phyloP scores from a whole-genome alignment of 148 eudicot genomes.

The Rhododendron williamsianum region DNA sequence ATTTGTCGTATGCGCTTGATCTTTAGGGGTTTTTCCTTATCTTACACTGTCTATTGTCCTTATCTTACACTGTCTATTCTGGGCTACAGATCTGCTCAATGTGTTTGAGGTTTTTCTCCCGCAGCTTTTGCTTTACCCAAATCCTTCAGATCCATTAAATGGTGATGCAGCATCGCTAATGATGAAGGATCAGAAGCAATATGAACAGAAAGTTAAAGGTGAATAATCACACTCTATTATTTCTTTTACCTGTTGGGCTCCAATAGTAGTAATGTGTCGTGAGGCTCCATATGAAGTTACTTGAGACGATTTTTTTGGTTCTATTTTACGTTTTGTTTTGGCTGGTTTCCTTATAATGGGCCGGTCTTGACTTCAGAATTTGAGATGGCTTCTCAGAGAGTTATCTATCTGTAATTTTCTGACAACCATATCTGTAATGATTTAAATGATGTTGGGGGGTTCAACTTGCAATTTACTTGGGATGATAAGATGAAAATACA shows the following conservation, averaged over 20 bases:
- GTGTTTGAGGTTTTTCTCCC: constrained; percentile 78
- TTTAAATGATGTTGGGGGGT: not conserved
- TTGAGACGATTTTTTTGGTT: not conserved
- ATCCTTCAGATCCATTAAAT: constrained; percentile 73
- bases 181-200: constrained; percentile 59
- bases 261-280: not conserved
- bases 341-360: not conserved
- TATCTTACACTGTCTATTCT: not conserved
- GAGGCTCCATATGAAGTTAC: not conserved
- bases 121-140: constrained; percentile 67
- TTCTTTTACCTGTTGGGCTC: not conserved
- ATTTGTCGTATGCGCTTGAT: not conserved
- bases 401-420: not conserved
- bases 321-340: not conserved
- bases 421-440: not conserved
- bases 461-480: not conserved
- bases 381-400: not conserved
- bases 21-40: not conserved
- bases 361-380: not conserved
- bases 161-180: constrained; percentile 75
- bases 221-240: not conserved
- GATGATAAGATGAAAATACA: not conserved
- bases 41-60: not conserved
- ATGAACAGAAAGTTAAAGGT: constrained; percentile 80
- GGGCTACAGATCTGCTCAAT: constrained; percentile 46